Conservation (phyloP, 225 moss, liverwort and hornwort species). For the Polytrichum formosum region DNA sequence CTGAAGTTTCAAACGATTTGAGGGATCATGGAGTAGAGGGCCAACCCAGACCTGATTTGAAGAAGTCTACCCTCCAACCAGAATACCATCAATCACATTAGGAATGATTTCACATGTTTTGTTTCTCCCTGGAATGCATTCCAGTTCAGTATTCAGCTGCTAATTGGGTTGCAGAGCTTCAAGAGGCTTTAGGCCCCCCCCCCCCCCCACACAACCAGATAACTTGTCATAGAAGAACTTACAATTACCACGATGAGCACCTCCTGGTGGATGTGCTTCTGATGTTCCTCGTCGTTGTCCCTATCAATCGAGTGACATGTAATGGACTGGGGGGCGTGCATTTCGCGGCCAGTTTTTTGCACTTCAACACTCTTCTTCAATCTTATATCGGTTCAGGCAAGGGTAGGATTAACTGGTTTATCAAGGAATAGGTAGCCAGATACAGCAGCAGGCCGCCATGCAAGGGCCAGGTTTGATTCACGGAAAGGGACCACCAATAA, state of each 20-base stretch:
- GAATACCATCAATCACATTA: background rate
- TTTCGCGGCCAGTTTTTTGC: background rate
- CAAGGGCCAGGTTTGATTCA: too few relatives aligned
- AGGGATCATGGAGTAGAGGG: background rate
- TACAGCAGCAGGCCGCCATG: too few relatives aligned
- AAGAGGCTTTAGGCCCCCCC: background rate
- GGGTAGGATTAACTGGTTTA: too few relatives aligned
- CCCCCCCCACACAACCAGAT: background rate
- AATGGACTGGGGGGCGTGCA: slow-evolving; percentile 6
- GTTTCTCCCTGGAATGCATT: background rate
- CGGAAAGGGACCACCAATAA: too few relatives aligned
- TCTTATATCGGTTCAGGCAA: background rate
- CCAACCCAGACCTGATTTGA: background rate
- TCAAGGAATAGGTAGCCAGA: too few relatives aligned
- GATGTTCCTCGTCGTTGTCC: background rate
- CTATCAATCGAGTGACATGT: background rate
- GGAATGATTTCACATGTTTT: background rate
- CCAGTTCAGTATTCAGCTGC: background rate
- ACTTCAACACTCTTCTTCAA: background rate
- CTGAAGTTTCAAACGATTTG: background rate
- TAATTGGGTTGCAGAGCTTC: slow-evolving; percentile 9
- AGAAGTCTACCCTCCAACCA: background rate
- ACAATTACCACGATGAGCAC: too few relatives aligned
- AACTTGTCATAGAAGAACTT: too few relatives aligned
- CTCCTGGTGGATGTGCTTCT: too few relatives aligned